A percentile compares a stretch with the other conserved stretches of the same genome.
These are phyloP conservation scores for Platanthera guangdongensis DNA, from an alignment of 106 monocot genomes.

Conservation along the genomic window DNA sequence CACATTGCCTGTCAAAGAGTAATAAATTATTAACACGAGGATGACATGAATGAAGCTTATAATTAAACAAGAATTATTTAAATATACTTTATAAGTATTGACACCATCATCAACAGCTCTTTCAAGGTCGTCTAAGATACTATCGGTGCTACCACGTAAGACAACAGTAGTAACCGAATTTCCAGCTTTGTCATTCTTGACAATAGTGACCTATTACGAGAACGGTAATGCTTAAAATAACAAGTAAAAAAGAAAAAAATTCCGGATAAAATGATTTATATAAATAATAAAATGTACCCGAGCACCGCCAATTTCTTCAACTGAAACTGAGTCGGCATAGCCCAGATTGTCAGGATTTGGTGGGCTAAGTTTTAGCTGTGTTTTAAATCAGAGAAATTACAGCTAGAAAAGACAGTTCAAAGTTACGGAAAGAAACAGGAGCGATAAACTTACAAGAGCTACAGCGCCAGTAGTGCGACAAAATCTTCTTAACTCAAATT, in stretches of 20 bases:
- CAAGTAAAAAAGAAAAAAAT: background rate
- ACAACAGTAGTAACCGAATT: constrained; percentile 88
- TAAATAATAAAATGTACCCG: constrained; percentile 35
- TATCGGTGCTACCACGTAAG: constrained; percentile 91
- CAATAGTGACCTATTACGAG: constrained; percentile 65
- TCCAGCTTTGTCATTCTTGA: constrained; percentile 95
- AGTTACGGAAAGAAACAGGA: background rate
- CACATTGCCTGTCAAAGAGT: constrained; percentile 71
- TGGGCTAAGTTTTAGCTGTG: constrained; percentile 82
- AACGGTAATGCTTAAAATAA: background rate
- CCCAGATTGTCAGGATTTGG: constrained; percentile 91
- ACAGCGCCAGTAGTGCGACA: constrained; percentile 95
- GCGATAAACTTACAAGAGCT: constrained; percentile 57
- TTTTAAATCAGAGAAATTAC: constrained; percentile 6
- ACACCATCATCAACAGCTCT: constrained; percentile 99
- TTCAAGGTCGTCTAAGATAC: constrained; percentile 96
- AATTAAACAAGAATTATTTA: background rate
- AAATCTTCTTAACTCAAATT: constrained; percentile 88
- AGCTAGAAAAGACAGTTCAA: background rate
- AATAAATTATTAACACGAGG: background rate
- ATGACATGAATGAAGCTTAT: constrained; percentile 4
- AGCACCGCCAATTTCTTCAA: constrained; percentile 89
- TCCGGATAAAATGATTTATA: background rate
- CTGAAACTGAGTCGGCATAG: constrained; percentile 85
- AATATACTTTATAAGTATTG: constrained; percentile 85